Evolutionary conservation across 73 alveolate species (phyloP).

Genomic region (Breviolum minutum): DNA sequence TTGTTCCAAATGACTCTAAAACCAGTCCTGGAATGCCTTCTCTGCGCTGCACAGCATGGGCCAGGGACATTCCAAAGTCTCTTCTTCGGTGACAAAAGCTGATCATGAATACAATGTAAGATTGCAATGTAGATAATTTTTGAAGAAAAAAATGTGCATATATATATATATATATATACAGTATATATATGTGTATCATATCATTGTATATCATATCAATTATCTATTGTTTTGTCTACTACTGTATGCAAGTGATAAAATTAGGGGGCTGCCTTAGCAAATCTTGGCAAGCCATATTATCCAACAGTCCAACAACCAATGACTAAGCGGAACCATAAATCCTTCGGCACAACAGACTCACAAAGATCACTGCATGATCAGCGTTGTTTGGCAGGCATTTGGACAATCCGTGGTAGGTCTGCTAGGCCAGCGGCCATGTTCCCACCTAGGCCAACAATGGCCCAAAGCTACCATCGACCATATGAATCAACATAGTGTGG

Average conservation of each 20-base stretch:
- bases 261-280: too few species aligned
- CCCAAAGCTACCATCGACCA: background rate
- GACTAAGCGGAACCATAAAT: background rate
- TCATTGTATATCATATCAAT: background rate
- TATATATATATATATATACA: too few species aligned
- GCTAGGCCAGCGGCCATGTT: constrained; percentile 3
- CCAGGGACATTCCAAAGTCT: background rate
- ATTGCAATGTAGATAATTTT: background rate
- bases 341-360: background rate
- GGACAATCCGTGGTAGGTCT: background rate
- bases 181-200: background rate
- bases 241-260: background rate
- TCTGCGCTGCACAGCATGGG: background rate
- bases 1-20: background rate
- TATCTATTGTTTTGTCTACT: background rate
- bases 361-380: background rate
- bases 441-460: background rate
- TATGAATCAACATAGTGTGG: background rate
- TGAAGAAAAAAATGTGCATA: too few species aligned
- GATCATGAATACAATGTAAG: background rate
- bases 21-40: constrained; percentile 23
- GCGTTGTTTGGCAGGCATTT: background rate
- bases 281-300: too few species aligned
- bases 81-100: background rate
- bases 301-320: too few species aligned